Evolutionary conservation across 139 green algal genomes (phyloP), one percentile per base, ranked within the genome.

Genomic region (Edaphochlamys debaryana): DNA sequence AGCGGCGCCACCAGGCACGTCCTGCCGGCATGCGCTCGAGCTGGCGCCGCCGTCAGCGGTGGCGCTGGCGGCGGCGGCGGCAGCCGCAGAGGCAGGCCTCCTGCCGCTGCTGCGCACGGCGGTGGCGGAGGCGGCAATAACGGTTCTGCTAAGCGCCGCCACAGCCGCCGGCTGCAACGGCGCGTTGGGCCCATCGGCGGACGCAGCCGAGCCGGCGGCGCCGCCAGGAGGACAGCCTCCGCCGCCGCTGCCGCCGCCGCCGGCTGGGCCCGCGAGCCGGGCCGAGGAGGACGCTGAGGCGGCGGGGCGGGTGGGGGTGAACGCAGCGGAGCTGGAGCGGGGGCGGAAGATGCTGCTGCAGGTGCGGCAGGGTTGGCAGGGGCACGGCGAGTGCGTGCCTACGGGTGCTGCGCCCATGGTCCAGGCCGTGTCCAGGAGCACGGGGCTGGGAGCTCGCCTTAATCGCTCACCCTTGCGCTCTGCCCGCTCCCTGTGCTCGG

Each of bases 271-370:
- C 50, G n/a, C n/a, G n/a, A n/a, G n/a, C n/a, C n/a, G n/a, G n/a
- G n/a, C n/a, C n/a, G n/a, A n/a, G n/a, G n/a, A n/a, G n/a, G n/a
- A n/a, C n/a, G n/a, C n/a, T n/a, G n/a, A n/a, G n/a, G n/a, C n/a
- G n/a, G n/a, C n/a, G n/a, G n/a, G n/a, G n/a, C n/a, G n/a, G n/a
- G n/a, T n/a, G n/a, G n/a, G n/a, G n/a, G n/a, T 81, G 4, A 81
- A 81, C 60, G 32, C 13, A 13, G 62, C 75, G 38, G 75, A 81
- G 75, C 41, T 62, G 75, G 60, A 71, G 40, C 38, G 75, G 30
- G 75, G 75, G 6, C 75, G 75, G 13, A 41, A 58, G 60, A 20
- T 81, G 75, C 41, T 58, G n/a, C 41, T 63, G 60, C 75, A 81
- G 75, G 73, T 80, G 64, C 34, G 64, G n/a, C n/a, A n/a, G n/a